Evolutionary conservation across 345 rosid genomes (phyloP), one percentile per base, ranked within the genome.

Genomic region (Lenwebbia sp.): DNA sequence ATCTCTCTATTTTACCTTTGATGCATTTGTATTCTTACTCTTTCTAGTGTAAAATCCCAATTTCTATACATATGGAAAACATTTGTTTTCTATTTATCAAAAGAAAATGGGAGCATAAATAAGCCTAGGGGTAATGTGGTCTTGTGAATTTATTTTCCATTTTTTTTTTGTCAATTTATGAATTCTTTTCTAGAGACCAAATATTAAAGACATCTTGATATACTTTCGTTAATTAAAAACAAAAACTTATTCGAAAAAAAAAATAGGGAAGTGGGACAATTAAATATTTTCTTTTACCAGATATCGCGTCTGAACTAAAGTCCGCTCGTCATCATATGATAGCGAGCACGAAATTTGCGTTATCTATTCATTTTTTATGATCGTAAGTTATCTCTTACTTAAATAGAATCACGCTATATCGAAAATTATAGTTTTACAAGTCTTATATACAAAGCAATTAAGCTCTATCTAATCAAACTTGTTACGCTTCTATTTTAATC

Each of bases 311-410:
- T 21, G 21, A 52, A 1, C 6, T 15, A 13, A 52, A 52, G 5
- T 15, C 7, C 21, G 2, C 7, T 5, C 17, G 14, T 6, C 17
- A 6, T 53, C 55, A 6, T 6, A 53, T 19, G 21, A 52, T 15
- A 53, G 6, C 1, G 22, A 17, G 22, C 22, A 6, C 3, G 54
- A 6, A 13, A 2, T 19, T 53, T 17, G 8, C 3, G 0, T 1
- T 53, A 6, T 17, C 55, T 0, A 3, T 5, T 53, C 17, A 53
- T 53, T 19, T 5, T 3, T 53, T 19, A 53, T 5, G 6, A 4
- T 5, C 53, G 17, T 14, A 51, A 13, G 15, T 1, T 14, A 51
- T 51, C 53, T 51, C 54, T 52, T 52, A 5, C 21, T 17, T 14
- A 5, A 15, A 14, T 17, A 17, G 1, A 19, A 2, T 53, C 55